Conservation (phyloP, 345 rosid species). For the Eucalyptus melliodora region DNA sequence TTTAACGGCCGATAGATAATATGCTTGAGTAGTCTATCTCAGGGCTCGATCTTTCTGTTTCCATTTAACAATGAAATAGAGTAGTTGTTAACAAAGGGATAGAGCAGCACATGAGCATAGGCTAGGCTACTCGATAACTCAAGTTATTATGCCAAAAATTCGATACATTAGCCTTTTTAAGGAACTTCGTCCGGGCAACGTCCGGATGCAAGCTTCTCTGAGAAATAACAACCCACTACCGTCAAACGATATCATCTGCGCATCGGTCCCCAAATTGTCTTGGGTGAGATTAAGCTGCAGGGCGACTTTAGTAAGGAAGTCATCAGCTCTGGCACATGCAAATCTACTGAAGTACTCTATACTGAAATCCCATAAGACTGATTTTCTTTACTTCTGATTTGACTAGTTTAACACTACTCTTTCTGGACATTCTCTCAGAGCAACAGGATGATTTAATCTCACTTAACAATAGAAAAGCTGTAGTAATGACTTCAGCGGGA, state of each 20-base stretch:
- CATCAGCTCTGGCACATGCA: neutral
- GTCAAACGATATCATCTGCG: neutral
- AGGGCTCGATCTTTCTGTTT: neutral
- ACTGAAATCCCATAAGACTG: neutral
- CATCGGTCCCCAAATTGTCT: neutral
- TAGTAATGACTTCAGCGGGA: neutral
- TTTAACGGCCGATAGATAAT: neutral
- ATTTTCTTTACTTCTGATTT: neutral
- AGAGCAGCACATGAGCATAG: neutral
- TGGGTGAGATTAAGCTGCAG: neutral
- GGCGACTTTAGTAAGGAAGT: neutral
- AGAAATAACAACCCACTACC: neutral
- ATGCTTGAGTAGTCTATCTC: neutral
- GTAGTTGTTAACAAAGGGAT: neutral
- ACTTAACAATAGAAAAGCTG: neutral
- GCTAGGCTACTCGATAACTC: neutral
- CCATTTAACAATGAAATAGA: neutral
- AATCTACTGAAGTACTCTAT: neutral
- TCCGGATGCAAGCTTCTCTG: neutral
- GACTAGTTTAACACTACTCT: neutral
- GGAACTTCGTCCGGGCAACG: neutral
- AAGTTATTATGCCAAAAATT: neutral
- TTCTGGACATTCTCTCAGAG: neutral
- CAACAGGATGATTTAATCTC: neutral
- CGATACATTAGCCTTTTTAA: neutral